Evolutionary conservation across 2,329 filamentous ascomycete species (phyloP).

Genomic region (Lasiodiplodia sp.): DNA sequence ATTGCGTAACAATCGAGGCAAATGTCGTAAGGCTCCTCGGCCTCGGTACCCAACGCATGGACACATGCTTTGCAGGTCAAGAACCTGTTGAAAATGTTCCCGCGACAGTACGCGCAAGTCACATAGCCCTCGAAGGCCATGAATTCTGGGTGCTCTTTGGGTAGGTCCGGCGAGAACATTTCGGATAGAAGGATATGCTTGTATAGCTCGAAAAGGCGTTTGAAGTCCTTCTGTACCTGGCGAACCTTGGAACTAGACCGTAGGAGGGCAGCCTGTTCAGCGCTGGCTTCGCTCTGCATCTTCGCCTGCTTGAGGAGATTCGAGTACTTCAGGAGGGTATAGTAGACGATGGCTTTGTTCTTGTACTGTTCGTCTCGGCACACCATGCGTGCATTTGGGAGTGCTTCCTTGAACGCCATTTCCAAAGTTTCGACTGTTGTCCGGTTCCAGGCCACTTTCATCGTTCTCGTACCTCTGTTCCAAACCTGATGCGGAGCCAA

Average conservation of each 20-base stretch:
- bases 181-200: constrained; percentile 83
- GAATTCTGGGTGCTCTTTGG: constrained; percentile 75
- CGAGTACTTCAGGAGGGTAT: constrained; percentile 81
- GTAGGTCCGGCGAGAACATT: constrained; percentile 72
- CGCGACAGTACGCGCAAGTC: constrained; percentile 93
- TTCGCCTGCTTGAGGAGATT: constrained; percentile 65
- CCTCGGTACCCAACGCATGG: constrained; percentile 68
- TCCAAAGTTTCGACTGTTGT: constrained; percentile 92
- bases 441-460: constrained; percentile 98
- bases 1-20: constrained; percentile 99
- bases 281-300: constrained; percentile 58
- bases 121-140: constrained; percentile 88
- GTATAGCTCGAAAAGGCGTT: constrained; percentile 78
- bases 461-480: constrained; percentile 94
- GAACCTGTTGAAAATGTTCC: constrained; percentile 97
- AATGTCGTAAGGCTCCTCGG: constrained; percentile 89
- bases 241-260: constrained; percentile 61
- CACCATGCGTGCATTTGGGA: constrained; percentile 87
- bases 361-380: constrained; percentile 99
- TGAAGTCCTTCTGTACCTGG: constrained; percentile 84
- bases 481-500: constrained; percentile 96
- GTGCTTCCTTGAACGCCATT: constrained; percentile 82
- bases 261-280: constrained; percentile 47
- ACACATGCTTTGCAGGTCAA: constrained; percentile 89
- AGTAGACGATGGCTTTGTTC: constrained; percentile 95